Conservation (phyloP, 2,329 filamentous ascomycete species). For the Trichoderma guizhouense region DNA sequence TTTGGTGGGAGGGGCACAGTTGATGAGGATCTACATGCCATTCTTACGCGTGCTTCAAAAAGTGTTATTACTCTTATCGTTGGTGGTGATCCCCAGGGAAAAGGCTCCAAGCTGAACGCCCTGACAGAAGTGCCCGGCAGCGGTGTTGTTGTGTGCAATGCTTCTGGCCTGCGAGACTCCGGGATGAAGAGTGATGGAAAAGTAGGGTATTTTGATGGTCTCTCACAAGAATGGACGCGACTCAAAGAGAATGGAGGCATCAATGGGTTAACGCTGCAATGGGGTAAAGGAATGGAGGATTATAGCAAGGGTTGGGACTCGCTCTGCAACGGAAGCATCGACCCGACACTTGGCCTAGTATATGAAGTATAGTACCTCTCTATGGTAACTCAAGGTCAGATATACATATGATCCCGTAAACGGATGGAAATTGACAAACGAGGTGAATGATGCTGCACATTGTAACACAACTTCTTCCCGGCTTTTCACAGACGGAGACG, state of each 20-base stretch:
- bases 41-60: background rate
- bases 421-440: background rate
- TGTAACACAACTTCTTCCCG: background rate
- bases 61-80: background rate
- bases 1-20: background rate
- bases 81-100: background rate
- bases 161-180: background rate
- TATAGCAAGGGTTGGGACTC: background rate
- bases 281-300: conserved; percentile 3
- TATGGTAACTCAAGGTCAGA: background rate
- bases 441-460: background rate
- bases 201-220: background rate
- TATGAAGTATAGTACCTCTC: background rate
- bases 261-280: background rate
- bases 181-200: background rate
- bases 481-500: background rate
- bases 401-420: background rate
- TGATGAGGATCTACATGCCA: background rate
- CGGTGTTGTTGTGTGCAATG: background rate
- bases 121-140: background rate
- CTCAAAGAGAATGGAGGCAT: background rate
- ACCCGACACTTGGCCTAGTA: background rate
- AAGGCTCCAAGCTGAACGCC: background rate
- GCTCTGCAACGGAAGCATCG: background rate
- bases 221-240: background rate